These are phyloP conservation scores for Kalmanozyma brasiliensis DNA, from an alignment of 1,284 basidiomycete genomes.

Conservation along the genomic window DNA sequence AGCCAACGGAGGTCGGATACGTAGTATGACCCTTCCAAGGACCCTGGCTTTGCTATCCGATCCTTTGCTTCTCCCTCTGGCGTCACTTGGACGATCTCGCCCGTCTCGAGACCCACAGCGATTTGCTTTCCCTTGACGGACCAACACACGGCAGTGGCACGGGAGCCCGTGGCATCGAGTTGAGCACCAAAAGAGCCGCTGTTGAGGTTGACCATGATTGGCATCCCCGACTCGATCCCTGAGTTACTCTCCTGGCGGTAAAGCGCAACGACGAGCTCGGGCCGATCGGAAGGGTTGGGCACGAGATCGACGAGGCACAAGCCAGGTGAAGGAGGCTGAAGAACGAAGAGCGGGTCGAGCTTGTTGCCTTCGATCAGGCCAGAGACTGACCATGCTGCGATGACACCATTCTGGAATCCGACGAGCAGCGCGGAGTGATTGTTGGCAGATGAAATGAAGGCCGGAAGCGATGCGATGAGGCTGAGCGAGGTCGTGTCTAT, in stretches of 20 bases:
- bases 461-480: slow-evolving; percentile 33
- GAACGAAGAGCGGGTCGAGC: slow-evolving; percentile 37
- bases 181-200: slow-evolving; percentile 43
- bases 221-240: slow-evolving; percentile 53
- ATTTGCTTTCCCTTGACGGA: slow-evolving; percentile 87
- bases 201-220: slow-evolving; percentile 45
- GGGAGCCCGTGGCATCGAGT: slow-evolving; percentile 26
- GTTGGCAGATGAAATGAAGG: slow-evolving; percentile 50
- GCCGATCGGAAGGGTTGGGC: slow-evolving; percentile 70
- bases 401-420: slow-evolving; percentile 51
- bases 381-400: slow-evolving; percentile 49
- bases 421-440: slow-evolving; percentile 30
- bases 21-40: slow-evolving; percentile 71
- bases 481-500: slow-evolving; percentile 30
- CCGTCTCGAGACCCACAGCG: slow-evolving; percentile 78
- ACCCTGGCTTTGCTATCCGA: slow-evolving; percentile 73
- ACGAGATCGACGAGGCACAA: slow-evolving; percentile 58
- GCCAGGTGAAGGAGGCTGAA: slow-evolving; percentile 42
- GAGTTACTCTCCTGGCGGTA: slow-evolving; percentile 64
- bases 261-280: slow-evolving; percentile 68
- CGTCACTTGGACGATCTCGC: slow-evolving; percentile 78
- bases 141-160: slow-evolving; percentile 75
- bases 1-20: slow-evolving; percentile 76
- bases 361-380: slow-evolving; percentile 27
- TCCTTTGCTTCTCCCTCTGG: slow-evolving; percentile 75